A percentile compares a stretch with the other conserved stretches of the same genome.
Evolutionary conservation across 2,329 filamentous ascomycete species (phyloP).

Genomic region (Xylaria sp.): DNA sequence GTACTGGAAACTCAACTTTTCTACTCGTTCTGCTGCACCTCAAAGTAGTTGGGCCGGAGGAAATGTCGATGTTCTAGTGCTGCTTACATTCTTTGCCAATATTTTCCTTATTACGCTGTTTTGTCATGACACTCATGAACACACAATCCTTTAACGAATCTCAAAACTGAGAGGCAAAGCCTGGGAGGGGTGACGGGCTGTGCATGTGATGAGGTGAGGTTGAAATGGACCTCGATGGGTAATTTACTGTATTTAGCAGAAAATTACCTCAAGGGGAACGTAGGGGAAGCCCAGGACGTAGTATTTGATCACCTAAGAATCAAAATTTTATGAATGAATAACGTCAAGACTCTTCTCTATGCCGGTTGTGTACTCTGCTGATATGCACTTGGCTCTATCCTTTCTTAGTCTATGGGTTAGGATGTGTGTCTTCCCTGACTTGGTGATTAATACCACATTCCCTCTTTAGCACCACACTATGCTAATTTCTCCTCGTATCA

Average conservation of each 20-base stretch:
- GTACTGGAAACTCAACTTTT: slow-evolving; percentile 1
- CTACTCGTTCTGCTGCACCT: neutral
- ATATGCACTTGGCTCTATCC: slow-evolving; percentile 17
- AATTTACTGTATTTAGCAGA: slow-evolving; percentile 11
- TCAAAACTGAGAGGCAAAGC: neutral
- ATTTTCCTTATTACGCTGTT: slow-evolving; percentile 21
- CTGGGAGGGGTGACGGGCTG: neutral
- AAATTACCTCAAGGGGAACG: neutral
- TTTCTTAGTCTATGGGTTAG: slow-evolving; percentile 16
- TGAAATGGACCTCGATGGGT: neutral
- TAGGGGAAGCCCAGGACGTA: neutral
- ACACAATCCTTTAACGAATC: slow-evolving; percentile 39
- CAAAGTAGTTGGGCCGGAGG: neutral
- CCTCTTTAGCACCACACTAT: neutral
- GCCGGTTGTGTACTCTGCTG: neutral
- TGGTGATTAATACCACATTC: neutral
- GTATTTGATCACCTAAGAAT: slow-evolving; percentile 6
- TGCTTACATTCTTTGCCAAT: slow-evolving; percentile 31
- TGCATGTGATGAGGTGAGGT: neutral
- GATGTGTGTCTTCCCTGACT: slow-evolving; percentile 14
- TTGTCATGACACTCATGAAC: slow-evolving; percentile 35
- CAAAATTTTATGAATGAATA: neutral
- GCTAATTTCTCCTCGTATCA: slow-evolving; percentile 24
- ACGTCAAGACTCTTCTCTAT: neutral
- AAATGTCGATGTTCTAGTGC: neutral